Evolutionary conservation across 345 rosid species (phyloP), one percentile per base, ranked within the genome.

Genomic region (Anacardium occidentale): DNA sequence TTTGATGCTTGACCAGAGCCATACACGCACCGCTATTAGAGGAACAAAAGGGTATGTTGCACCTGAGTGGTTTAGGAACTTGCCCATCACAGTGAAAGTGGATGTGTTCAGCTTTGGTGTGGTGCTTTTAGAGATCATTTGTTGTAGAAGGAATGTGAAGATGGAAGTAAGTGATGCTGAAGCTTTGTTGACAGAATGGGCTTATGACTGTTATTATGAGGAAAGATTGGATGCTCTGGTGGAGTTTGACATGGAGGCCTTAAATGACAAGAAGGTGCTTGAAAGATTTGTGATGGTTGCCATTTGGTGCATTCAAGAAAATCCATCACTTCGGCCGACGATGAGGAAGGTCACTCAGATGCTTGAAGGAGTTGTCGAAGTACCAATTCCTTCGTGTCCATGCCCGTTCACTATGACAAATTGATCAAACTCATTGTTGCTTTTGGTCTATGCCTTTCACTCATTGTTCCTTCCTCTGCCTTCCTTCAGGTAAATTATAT

Each of bases 41-140:
- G 90, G 90, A 60, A 86, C 90, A 11, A 75, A 85, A 70, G 90
- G 90, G 13, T 86, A 84, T 59, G 88, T 86, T 13, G 90, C 90
- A 1, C 86, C 90, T 4, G 88, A 84, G 45, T 86, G 88, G 88
- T 78, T 86, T 77, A 79, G 86, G 50, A 84, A 82, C 68, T 73
- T 75, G 52, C 82, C 90, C 12, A 77, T 86, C 71, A 84, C 86
- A 0, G 82, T 69, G 69, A 84, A 86, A 72, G 86, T 86, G 1
- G 88, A 86, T 60, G 90, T 84, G 24, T 86, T 84, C 53, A 86
- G 90, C 78, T 86, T 82, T 1, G 90, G 90, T 1, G 78, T 86
- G 70, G n/a, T 86, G 63, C 76, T 86, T 66, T 86, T 84, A 1
- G 90, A 86, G 78, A 83, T 81, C 47, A 79, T 84, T 20, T 79